A percentile compares a stretch with the other conserved stretches of the same genome.
Evolutionary conservation across 2,329 filamentous ascomycete genomes (phyloP).

Genomic region (Dothistroma pini): DNA sequence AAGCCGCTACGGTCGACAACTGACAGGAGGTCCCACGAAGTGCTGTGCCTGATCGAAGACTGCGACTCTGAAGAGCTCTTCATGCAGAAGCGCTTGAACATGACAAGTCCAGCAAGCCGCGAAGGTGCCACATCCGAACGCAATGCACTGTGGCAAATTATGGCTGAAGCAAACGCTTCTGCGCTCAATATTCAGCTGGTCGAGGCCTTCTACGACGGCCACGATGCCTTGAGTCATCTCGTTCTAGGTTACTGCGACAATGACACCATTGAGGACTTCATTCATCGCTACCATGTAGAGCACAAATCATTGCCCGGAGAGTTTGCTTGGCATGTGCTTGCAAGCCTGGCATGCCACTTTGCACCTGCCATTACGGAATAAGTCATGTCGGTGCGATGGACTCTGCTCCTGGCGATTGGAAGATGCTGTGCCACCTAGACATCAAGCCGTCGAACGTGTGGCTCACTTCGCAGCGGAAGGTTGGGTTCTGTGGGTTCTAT

Average conservation of each 20-base stretch:
- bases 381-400: not conserved
- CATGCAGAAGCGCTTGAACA: conserved; percentile 16
- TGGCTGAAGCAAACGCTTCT: conserved; percentile 1
- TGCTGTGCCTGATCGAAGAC: conserved; percentile 14
- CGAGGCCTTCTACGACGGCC: conserved; percentile 12
- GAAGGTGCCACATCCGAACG: conserved; percentile 12
- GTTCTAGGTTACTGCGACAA: conserved; percentile 23
- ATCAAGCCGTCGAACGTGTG: conserved; percentile 21
- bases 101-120: not conserved
- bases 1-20: conserved; percentile 1
- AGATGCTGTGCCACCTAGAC: conserved; percentile 23
- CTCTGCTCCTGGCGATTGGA: conserved; percentile 12
- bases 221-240: conserved; percentile 6
- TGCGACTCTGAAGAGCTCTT: conserved; percentile 7
- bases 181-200: conserved; percentile 12
- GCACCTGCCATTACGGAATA: conserved; percentile 34
- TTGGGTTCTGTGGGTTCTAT: not conserved
- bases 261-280: conserved; percentile 16
- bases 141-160: conserved; percentile 16
- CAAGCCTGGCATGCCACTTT: conserved; percentile 15
- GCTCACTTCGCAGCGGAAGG: conserved; percentile 6
- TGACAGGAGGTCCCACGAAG: conserved; percentile 3
- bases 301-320: conserved; percentile 6
- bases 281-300: conserved; percentile 10
- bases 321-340: conserved; percentile 20